Conservation (phyloP, 306 rosid species). For the Fagus sylvatica region DNA sequence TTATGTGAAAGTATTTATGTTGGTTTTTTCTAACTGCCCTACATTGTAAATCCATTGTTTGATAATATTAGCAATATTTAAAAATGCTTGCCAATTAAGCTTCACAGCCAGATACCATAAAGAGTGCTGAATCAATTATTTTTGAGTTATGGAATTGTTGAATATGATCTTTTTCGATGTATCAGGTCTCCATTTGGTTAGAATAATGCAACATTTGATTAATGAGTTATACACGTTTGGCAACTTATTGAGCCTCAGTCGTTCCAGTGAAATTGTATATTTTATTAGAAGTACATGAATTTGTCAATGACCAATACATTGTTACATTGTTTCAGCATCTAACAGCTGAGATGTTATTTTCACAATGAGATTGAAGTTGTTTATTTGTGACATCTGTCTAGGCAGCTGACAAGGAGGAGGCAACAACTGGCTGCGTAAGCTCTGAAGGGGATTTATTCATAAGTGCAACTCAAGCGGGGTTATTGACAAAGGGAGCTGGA, state of each 20-base stretch:
- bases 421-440: constrained; percentile 58
- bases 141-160: neutral
- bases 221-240: neutral
- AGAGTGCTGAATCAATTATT: neutral
- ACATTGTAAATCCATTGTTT: neutral
- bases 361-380: constrained; percentile 10
- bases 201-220: neutral
- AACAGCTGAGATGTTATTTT: neutral
- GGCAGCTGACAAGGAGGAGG: constrained; percentile 79
- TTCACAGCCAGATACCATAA: neutral
- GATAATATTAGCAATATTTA: neutral
- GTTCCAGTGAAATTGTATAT: neutral
- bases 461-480: constrained; percentile 68
- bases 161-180: neutral
- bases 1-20: neutral
- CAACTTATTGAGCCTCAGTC: neutral
- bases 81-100: neutral
- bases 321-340: neutral
- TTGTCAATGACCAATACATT: neutral
- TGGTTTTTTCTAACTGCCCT: neutral
- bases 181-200: neutral
- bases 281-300: neutral
- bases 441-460: constrained; percentile 88
- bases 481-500: constrained; percentile 32
- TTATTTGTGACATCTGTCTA: constrained; percentile 21